These are phyloP conservation scores for Babesia ovis DNA, from an alignment of 169 alveolate species.

Conservation along the genomic window DNA sequence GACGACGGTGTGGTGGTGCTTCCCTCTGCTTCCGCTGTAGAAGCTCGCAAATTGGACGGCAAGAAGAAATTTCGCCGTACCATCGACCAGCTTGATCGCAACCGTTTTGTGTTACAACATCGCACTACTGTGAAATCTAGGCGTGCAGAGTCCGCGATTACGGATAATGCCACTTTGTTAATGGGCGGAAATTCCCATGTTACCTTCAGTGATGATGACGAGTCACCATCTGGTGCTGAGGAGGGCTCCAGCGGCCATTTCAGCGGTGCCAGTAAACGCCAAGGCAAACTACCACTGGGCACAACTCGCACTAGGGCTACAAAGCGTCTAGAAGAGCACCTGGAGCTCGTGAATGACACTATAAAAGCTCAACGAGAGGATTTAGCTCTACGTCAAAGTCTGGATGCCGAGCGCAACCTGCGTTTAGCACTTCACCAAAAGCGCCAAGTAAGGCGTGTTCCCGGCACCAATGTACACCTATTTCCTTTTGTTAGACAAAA, in stretches of 20 bases:
- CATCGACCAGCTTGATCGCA: slow-evolving; percentile 28
- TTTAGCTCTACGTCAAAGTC: slow-evolving; percentile 7
- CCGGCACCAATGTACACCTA: slow-evolving; percentile 1
- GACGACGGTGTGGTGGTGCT: slow-evolving; percentile 61
- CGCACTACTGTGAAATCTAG: slow-evolving; percentile 9
- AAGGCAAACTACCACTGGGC: too few species aligned
- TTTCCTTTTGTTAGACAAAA: slow-evolving; percentile 44
- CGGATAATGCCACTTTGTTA: slow-evolving; percentile 23
- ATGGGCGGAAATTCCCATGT: slow-evolving; percentile 20
- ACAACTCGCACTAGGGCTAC: background rate
- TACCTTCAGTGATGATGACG: slow-evolving; percentile 1
- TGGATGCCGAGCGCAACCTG: slow-evolving; percentile 49
- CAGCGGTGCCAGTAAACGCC: background rate
- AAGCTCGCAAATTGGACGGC: slow-evolving; percentile 9
- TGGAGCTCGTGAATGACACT: background rate
- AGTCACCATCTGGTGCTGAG: background rate
- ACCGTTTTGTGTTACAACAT: slow-evolving; percentile 48
- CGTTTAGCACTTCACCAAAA: slow-evolving; percentile 29
- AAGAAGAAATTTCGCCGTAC: slow-evolving; percentile 24
- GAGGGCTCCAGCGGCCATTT: background rate
- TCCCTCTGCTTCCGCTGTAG: slow-evolving; percentile 21
- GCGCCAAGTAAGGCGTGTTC: slow-evolving; percentile 34
- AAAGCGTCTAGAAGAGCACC: slow-evolving; percentile 4
- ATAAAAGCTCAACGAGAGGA: slow-evolving; percentile 2
- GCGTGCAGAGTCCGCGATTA: slow-evolving; percentile 3